Base-by-base conservation (phyloP, 1,284 basidiomycete species). In the Tausonia pullulans region DNA sequence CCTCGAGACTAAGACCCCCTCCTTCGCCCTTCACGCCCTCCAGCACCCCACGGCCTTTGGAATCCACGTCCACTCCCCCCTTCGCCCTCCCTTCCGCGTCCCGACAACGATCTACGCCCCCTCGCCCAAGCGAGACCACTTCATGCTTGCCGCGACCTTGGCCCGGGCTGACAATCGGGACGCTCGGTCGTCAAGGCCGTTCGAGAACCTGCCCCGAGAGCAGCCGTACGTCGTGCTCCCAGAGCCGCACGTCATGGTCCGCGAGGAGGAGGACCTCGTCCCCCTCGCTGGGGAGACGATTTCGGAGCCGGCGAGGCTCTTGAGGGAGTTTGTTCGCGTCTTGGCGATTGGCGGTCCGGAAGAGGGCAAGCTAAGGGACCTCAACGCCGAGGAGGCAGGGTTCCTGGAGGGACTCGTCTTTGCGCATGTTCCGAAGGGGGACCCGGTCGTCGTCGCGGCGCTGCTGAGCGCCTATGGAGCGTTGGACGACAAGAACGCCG, bases 221-320 rank as follows among this genome's bases (percentile, higher is more conserved):
- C 48, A 61, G 40, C 60, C 60, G 4, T 61, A 61, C 60, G 39
- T 61, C 51, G 13, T 41, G 3, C 60, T 61, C 40, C 60, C 60
- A 7, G 9, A 14, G 11, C 41, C 40, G 3, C 6, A 27, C 9
- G 16, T 43, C 11, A 27, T 43, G 5, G 48, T 14, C 3, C n/a
- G 6, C 6, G 16, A 53, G 41, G 4, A 7, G 2, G 41, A 43
- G 6, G 16, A 61, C 6, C 27, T 61, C 27, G 14, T 16, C 5
- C n/a, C 50, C 40, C 11, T 27, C n/a, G 14, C 39, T 7, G 48
- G 27, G 27, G 27, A 27, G n/a, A 9, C 14, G 48, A 44, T 53
- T 7, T 0, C 41, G 4, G 41, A 49, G 46, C 60, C 60, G 14
- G 43, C 46, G 4, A 13, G 27, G 27, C 27, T 10, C 13, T 9